phyloP scores from a whole-genome alignment of 768 basidiomycete species.

The Boletus vinaceobasis region DNA sequence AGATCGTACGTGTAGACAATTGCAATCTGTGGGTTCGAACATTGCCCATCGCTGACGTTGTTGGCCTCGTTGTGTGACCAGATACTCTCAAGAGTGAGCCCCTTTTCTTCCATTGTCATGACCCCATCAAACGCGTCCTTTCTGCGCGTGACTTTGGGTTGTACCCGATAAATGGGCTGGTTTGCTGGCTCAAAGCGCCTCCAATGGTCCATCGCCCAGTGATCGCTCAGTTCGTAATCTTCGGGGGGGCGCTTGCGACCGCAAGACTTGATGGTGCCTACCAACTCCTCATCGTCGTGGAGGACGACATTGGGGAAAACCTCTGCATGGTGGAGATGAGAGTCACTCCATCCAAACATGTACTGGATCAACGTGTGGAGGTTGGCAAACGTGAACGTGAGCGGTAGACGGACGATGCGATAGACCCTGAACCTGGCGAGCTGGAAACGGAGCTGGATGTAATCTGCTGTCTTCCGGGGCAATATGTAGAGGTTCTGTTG shows the following conservation, averaged over 20 bases:
- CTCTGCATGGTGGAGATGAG: conserved; percentile 23
- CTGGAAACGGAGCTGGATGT: conserved; percentile 31
- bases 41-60: conserved; percentile 26
- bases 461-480: conserved; percentile 15
- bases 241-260: conserved; percentile 18
- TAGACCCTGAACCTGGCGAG: conserved; percentile 27
- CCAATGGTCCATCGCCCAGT: conserved; percentile 10
- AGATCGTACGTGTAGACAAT: conserved; percentile 27
- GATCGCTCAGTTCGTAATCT: conserved; percentile 13
- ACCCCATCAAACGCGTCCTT: conserved; percentile 4
- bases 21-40: conserved; percentile 18
- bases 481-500: conserved; percentile 1
- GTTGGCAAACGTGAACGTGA: conserved; percentile 31
- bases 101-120: conserved; percentile 21
- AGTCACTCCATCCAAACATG: conserved; percentile 31
- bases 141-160: conserved; percentile 5
- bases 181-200: conserved; percentile 10
- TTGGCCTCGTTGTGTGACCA: conserved; percentile 19
- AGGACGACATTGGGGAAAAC: conserved; percentile 22
- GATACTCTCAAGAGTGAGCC: conserved; percentile 22
- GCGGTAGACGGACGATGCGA: conserved; percentile 22
- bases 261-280: conserved; percentile 22
- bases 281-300: conserved; percentile 7
- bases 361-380: conserved; percentile 28
- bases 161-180: conserved; percentile 18